phyloP scores from a whole-genome alignment of 257 asterid species.

The Solanum piurae region DNA sequence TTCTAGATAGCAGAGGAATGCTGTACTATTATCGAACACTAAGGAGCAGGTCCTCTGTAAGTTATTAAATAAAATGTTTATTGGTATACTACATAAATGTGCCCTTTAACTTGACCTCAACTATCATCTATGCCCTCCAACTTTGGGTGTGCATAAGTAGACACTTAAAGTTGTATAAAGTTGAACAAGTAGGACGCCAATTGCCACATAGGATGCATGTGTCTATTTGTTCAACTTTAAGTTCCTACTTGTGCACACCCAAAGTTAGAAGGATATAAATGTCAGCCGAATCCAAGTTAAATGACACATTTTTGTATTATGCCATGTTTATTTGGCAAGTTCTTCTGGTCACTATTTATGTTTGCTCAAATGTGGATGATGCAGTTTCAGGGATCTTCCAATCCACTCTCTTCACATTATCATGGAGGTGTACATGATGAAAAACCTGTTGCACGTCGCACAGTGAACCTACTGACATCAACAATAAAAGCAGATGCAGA shows the following conservation, averaged over 20 bases:
- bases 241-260: background rate
- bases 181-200: background rate
- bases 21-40: conserved; percentile 71
- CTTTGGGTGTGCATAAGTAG: background rate
- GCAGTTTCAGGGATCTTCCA: conserved; percentile 48
- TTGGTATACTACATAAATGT: background rate
- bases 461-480: conserved; percentile 70
- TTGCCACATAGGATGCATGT: background rate
- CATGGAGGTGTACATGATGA: conserved; percentile 73
- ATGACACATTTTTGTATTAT: background rate
- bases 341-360: conserved; percentile 1
- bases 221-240: background rate
- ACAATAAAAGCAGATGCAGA: conserved; percentile 74
- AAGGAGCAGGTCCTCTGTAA: conserved; percentile 59
- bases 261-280: background rate
- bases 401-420: conserved; percentile 61
- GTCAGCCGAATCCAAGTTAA: background rate
- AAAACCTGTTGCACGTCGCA: conserved; percentile 60
- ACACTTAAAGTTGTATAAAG: background rate
- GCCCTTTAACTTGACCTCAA: background rate
- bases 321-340: background rate
- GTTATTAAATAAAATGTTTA: conserved; percentile 3
- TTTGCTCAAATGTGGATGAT: conserved; percentile 16
- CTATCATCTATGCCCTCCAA: background rate
- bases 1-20: conserved; percentile 62